Percentiles rank a stretch among this genome's conserved stretches.
phyloP scores from a whole-genome alignment of 345 rosid genomes.

The Citrus maxima region DNA sequence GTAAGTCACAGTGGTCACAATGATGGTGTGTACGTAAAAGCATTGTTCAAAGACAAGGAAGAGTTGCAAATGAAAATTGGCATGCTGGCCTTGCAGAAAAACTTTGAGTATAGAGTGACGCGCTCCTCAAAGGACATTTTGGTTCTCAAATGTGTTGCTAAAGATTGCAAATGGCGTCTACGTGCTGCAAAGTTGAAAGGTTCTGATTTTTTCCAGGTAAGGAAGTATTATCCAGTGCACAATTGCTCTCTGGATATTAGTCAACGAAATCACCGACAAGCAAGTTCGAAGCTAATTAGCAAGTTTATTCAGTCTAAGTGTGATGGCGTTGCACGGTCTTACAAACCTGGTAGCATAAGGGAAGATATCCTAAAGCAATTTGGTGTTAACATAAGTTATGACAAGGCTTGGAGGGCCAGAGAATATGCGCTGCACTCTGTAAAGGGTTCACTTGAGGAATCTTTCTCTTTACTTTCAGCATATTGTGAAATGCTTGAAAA shows the following conservation, averaged over 20 bases:
- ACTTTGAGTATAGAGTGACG: not conserved
- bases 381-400: slow-evolving; percentile 9
- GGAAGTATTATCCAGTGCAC: not conserved
- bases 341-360: slow-evolving; percentile 4
- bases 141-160: not conserved
- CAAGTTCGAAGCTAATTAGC: slow-evolving; percentile 7
- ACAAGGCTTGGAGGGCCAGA: slow-evolving; percentile 7
- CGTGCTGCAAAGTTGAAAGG: slow-evolving; percentile 7
- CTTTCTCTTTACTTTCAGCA: slow-evolving; percentile 1
- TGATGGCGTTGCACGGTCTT: not conserved
- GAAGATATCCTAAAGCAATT: slow-evolving; percentile 4
- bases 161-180: not conserved
- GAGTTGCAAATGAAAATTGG: not conserved
- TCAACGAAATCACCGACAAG: slow-evolving; percentile 6
- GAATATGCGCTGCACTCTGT: not conserved
- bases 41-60: slow-evolving; percentile 2
- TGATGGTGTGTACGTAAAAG: not conserved
- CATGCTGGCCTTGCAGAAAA: slow-evolving; percentile 2
- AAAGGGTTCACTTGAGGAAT: not conserved
- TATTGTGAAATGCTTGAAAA: slow-evolving; percentile 1
- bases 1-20: slow-evolving; percentile 3
- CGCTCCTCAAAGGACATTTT: slow-evolving; percentile 4
- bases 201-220: slow-evolving; percentile 1
- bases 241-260: slow-evolving; percentile 1
- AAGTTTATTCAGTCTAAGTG: not conserved